Percentiles rank a stretch among this genome's conserved stretches.
phyloP scores from a whole-genome alignment of 441 rosid genomes.

The Croton setiger region DNA sequence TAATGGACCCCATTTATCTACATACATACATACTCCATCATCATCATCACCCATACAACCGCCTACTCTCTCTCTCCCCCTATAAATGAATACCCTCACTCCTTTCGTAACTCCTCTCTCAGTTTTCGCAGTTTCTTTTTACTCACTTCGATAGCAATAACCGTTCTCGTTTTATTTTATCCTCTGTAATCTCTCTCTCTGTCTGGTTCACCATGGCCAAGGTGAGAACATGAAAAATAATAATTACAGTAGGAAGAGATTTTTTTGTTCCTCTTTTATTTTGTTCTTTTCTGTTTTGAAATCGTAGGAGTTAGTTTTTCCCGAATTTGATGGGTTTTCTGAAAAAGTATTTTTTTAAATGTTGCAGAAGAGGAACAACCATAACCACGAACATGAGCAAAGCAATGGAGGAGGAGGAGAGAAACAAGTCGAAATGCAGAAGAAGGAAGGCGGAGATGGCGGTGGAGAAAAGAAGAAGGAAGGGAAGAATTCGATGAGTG shows the following conservation, averaged over 20 bases:
- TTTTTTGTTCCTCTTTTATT: no score
- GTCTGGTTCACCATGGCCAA: slow-evolving; percentile 7
- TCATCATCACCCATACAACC: not conserved
- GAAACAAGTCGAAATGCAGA: slow-evolving; percentile 10
- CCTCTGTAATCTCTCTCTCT: not conserved
- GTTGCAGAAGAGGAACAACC: slow-evolving; percentile 21
- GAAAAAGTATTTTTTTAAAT: no score
- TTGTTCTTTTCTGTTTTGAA: not conserved
- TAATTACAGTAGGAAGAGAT: no score
- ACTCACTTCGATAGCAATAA: not conserved
- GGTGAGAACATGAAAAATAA: slow-evolving; percentile 5
- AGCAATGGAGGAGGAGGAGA: slow-evolving; percentile 4
- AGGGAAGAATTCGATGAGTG: slow-evolving; percentile 22
- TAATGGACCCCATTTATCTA: no score
- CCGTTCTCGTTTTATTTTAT: not conserved
- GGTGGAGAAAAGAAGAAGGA: slow-evolving; percentile 28
- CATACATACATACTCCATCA: not conserved
- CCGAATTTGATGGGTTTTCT: not conserved
- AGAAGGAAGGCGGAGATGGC: slow-evolving; percentile 23
- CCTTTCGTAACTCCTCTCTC: not conserved
- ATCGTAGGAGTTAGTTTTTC: not conserved
- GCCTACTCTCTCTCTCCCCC: not conserved
- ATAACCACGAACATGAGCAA: not conserved
- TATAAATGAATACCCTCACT: slow-evolving; percentile 4
- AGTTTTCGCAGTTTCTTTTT: not conserved